A percentile compares a stretch with the other conserved stretches of the same genome.
phyloP scores from a whole-genome alignment of 2,329 filamentous ascomycete genomes.

The Fusarium graminum region DNA sequence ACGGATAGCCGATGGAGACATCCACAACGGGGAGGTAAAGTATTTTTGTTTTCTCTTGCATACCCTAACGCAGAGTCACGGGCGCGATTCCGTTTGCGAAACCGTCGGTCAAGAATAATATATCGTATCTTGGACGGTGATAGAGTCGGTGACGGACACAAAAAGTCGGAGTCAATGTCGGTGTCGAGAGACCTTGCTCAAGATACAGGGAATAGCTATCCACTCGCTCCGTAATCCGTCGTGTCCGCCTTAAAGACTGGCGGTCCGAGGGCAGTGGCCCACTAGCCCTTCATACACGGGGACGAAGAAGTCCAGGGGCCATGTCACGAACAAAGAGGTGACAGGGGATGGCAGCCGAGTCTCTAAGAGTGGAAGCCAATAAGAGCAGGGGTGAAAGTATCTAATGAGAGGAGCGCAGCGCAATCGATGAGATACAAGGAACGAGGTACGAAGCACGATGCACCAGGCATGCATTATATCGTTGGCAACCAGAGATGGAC shows the following conservation, averaged over 20 bases:
- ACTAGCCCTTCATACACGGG: slow-evolving; percentile 33
- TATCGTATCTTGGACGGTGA: slow-evolving; percentile 37
- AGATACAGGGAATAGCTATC: slow-evolving; percentile 41
- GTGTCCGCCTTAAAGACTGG: slow-evolving; percentile 40
- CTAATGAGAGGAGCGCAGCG: slow-evolving; percentile 27
- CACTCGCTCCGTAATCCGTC: slow-evolving; percentile 41
- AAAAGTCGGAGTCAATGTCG: slow-evolving; percentile 47
- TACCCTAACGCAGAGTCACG: slow-evolving; percentile 40
- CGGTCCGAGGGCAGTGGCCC: slow-evolving; percentile 37
- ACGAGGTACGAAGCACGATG: slow-evolving; percentile 32
- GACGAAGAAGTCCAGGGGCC: slow-evolving; percentile 33
- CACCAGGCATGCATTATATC: slow-evolving; percentile 27
- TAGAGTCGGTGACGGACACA: slow-evolving; percentile 44
- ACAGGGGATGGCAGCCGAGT: slow-evolving; percentile 19
- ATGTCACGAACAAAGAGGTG: slow-evolving; percentile 27
- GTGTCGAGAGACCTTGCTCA: slow-evolving; percentile 43
- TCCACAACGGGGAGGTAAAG: slow-evolving; percentile 25
- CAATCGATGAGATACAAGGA: slow-evolving; percentile 23
- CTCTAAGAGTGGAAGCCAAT: slow-evolving; percentile 30
- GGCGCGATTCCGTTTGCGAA: slow-evolving; percentile 37
- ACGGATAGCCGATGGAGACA: slow-evolving; percentile 27
- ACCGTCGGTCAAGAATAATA: slow-evolving; percentile 46
- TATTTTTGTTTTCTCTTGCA: slow-evolving; percentile 40
- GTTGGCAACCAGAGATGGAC: slow-evolving; percentile 21
- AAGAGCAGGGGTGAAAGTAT: slow-evolving; percentile 22